Evolutionary conservation across 257 asterid species (phyloP).

Genomic region (Apocynum venetum): DNA sequence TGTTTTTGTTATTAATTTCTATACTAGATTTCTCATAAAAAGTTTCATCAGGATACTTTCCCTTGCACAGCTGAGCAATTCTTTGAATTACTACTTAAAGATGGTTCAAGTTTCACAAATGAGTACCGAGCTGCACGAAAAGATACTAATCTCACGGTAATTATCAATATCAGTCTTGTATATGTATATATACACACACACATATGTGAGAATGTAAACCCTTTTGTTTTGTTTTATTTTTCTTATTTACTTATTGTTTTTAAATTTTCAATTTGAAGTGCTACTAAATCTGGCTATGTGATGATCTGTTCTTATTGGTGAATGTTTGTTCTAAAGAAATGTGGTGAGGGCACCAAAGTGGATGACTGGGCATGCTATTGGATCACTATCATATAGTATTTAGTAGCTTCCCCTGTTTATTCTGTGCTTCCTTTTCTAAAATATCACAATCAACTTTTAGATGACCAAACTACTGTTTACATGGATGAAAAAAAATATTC

Average conservation of each 20-base stretch:
- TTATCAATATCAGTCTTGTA: neutral
- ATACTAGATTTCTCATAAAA: conserved; percentile 9
- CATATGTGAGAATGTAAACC: neutral
- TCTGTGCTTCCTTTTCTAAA: neutral
- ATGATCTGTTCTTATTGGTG: neutral
- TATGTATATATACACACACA: neutral
- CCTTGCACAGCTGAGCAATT: conserved; percentile 86
- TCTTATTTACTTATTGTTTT: neutral
- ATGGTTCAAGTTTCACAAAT: conserved; percentile 69
- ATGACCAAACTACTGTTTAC: too few relatives aligned
- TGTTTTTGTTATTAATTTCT: conserved; percentile 9
- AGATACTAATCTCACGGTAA: conserved; percentile 68
- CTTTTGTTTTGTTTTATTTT: neutral
- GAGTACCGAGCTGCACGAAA: conserved; percentile 70
- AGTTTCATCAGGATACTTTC: conserved; percentile 57
- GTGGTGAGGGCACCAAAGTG: neutral
- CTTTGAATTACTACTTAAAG: conserved; percentile 64
- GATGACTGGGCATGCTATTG: neutral
- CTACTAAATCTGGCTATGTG: neutral
- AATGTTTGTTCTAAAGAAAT: too few relatives aligned
- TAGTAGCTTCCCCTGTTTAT: neutral
- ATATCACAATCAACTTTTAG: neutral
- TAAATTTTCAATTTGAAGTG: neutral
- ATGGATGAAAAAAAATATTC: too few relatives aligned
- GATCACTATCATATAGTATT: too few relatives aligned